These are phyloP conservation scores for Suhomyces choctaworum DNA, from an alignment of 1,139 yeast species.

Conservation along the genomic window DNA sequence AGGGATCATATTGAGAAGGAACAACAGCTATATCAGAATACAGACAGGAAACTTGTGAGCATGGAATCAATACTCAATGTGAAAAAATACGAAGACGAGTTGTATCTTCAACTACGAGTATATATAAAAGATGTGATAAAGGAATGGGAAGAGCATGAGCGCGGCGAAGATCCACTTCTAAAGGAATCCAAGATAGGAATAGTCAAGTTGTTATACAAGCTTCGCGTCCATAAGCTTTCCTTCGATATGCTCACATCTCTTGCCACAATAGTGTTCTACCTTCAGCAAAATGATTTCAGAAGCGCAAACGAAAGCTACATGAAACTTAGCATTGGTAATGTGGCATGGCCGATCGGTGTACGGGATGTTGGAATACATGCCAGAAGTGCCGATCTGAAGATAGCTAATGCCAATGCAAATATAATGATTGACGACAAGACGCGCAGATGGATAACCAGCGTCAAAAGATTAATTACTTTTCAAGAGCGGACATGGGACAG, in stretches of 20 bases:
- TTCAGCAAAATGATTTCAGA: slow-evolving; percentile 55
- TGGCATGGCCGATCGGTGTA: slow-evolving; percentile 93
- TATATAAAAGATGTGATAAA: slow-evolving; percentile 48
- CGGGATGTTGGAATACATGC: slow-evolving; percentile 78
- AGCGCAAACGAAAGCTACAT: slow-evolving; percentile 71
- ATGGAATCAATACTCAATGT: slow-evolving; percentile 38
- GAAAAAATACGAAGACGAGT: slow-evolving; percentile 24
- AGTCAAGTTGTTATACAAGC: slow-evolving; percentile 58
- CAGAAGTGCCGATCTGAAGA: slow-evolving; percentile 52
- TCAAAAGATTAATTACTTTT: slow-evolving; percentile 69
- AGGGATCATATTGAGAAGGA: slow-evolving; percentile 22
- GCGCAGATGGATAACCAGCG: slow-evolving; percentile 72
- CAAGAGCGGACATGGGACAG: slow-evolving; percentile 30
- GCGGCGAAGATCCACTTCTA: slow-evolving; percentile 22
- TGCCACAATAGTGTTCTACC: slow-evolving; percentile 57
- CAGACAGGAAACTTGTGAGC: slow-evolving; percentile 20
- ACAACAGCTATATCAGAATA: slow-evolving; percentile 22
- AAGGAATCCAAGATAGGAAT: slow-evolving; percentile 61
- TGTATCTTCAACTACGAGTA: slow-evolving; percentile 47
- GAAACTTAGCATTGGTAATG: slow-evolving; percentile 80
- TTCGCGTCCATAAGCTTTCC: slow-evolving; percentile 50
- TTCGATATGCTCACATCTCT: slow-evolving; percentile 53
- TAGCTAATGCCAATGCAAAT: slow-evolving; percentile 55
- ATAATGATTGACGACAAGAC: slow-evolving; percentile 79
- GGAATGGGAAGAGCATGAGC: slow-evolving; percentile 39